These are phyloP conservation scores for Microcyclosporella mali DNA, from an alignment of 2,329 filamentous ascomycete species.

Conservation along the genomic window DNA sequence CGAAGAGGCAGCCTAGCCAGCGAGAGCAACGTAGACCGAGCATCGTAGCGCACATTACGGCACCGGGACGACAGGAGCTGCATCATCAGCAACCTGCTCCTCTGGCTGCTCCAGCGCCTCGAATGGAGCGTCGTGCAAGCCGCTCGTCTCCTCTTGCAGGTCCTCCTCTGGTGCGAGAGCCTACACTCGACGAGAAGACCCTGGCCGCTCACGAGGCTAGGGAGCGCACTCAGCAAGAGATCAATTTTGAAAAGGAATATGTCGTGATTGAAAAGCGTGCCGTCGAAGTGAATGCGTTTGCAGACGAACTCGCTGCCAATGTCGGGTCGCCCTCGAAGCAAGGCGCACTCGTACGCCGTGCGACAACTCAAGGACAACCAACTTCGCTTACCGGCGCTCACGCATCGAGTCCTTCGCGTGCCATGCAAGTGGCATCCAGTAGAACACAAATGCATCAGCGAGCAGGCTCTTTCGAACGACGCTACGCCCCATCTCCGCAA, in stretches of 20 bases:
- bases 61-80: constrained; percentile 37
- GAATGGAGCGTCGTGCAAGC: constrained; percentile 58
- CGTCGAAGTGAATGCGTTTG: constrained; percentile 94
- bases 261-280: constrained; percentile 92
- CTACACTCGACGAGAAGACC: constrained; percentile 24
- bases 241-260: constrained; percentile 87
- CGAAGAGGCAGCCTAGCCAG: constrained; percentile 31
- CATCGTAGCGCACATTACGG: constrained; percentile 40
- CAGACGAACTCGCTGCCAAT: constrained; percentile 81
- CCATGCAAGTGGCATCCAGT: constrained; percentile 66
- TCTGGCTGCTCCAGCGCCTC: constrained; percentile 12
- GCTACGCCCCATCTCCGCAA: constrained; percentile 65
- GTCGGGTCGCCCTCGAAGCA: constrained; percentile 48
- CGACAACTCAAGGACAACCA: constrained; percentile 69
- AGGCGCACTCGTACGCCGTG: constrained; percentile 63
- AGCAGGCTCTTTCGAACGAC: constrained; percentile 72
- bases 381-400: constrained; percentile 64
- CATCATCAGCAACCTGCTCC: constrained; percentile 24
- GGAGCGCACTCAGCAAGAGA: constrained; percentile 71
- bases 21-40: constrained; percentile 39
- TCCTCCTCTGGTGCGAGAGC: constrained; percentile 45
- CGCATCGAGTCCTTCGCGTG: constrained; percentile 58
- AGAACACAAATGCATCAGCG: constrained; percentile 61
- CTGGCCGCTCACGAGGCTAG: constrained; percentile 40
- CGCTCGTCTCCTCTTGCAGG: constrained; percentile 34